Conservation (phyloP, 1,284 basidiomycete species). For the Inonotus obliquus region DNA sequence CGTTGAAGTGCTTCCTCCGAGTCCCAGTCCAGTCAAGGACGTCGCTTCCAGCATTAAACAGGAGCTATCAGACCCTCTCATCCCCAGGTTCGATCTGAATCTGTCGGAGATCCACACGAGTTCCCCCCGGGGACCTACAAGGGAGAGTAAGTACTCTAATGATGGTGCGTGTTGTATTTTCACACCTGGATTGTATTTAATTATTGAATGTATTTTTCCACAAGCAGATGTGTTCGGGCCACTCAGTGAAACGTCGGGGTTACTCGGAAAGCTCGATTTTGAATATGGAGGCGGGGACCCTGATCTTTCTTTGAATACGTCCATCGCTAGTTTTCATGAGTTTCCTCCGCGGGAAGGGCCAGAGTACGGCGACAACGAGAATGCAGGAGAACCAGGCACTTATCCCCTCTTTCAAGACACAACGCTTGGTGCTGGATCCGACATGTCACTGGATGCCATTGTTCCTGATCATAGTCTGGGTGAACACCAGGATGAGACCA, state of each 20-base stretch:
- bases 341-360: conserved; percentile 8
- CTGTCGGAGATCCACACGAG: not conserved
- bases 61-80: conserved; percentile 27
- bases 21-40: conserved; percentile 53
- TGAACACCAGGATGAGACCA: not conserved
- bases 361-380: not conserved
- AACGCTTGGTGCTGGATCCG: conserved; percentile 2
- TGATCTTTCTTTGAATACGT: conserved; percentile 14
- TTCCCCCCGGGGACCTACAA: not conserved
- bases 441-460: conserved; percentile 10
- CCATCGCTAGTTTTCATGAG: conserved; percentile 19
- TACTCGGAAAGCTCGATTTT: conserved; percentile 8
- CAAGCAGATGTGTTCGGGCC: conserved; percentile 14
- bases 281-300: conserved; percentile 9
- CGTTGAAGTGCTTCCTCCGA: conserved; percentile 50
- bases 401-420: not conserved
- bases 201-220: not conserved
- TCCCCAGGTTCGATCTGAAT: conserved; percentile 42
- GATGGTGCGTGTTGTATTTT: conserved; percentile 6
- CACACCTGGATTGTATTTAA: not conserved
- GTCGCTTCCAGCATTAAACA: conserved; percentile 5
- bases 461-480: not conserved
- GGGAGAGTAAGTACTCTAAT: not conserved
- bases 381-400: not conserved
- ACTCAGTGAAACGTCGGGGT: not conserved